Evolutionary conservation across 352 stramenopile genomes (phyloP), one percentile per base, ranked within the genome.

Genomic region (Globisporangium heterothallicum): DNA sequence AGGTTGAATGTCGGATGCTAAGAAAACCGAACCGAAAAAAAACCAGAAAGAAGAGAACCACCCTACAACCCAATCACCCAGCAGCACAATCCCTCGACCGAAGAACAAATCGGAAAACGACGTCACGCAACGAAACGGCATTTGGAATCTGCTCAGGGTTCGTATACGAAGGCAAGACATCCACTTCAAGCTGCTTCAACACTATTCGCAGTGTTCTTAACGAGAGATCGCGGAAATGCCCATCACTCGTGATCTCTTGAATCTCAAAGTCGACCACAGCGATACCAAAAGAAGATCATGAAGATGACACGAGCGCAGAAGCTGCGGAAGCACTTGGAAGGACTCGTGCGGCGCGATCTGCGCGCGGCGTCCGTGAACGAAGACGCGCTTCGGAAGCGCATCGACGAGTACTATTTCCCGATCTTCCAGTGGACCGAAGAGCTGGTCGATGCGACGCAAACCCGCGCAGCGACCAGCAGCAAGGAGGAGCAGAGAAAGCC

Each of bases 371-470:
- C 57, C 43, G 53, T 79, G 25, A 64, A 80, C 18, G 71, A 82
- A 21, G 45, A 57, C 8, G 54, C 75, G 44, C 61, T 78, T 19
- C 63, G 66, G 18, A 70, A 67, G 34, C 73, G 68, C 42, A 72
- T 94, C 42, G 69, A 92, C 42, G 64, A 80, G 22, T 88, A 79
- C 57, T 94, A 88, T 55, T 66, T 88, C 43, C 81, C 84, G 27
- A 73, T 94, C 59, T 88, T 88, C 34, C 58, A 66, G 35, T 94
- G 84, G 84, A 78, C 72, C 18, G 64, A 77, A 21, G 69, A 74
- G 48, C 59, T 90, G 12, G 55, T 88, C 40, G 56, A 78, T 38
- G 50, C 59, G 18, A 58, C 52, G 18, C 65, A 66, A 36, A 57
- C 38, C 22, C 34, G 35, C 24, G n/a, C n/a, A 3, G 14, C 16